phyloP scores from a whole-genome alignment of 805 yeast species.

The Saturnispora diversa region DNA sequence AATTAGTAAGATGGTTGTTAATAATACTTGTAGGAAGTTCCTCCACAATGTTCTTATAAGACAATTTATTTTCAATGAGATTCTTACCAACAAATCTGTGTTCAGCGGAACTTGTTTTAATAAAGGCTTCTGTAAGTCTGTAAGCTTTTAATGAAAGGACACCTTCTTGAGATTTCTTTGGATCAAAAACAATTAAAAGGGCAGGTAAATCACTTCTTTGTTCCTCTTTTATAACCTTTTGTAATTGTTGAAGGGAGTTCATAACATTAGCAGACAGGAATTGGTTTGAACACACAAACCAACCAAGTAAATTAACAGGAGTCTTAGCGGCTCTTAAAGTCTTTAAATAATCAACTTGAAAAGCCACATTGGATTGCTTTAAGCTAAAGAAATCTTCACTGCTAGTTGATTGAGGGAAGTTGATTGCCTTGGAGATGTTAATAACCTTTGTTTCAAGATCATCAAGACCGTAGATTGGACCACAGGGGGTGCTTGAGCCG shows the following conservation, averaged over 20 bases:
- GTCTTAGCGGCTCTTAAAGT: constrained; percentile 53
- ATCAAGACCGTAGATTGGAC: constrained; percentile 71
- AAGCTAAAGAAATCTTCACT: constrained; percentile 48
- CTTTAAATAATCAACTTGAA: constrained; percentile 59
- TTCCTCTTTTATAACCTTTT: constrained; percentile 28
- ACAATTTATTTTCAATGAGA: constrained; percentile 50
- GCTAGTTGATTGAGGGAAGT: constrained; percentile 14
- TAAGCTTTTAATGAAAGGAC: constrained; percentile 57
- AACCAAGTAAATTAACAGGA: constrained; percentile 69
- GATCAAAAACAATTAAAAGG: constrained; percentile 55
- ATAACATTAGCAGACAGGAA: constrained; percentile 58
- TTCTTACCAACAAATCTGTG: constrained; percentile 60
- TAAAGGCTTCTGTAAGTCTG: constrained; percentile 56
- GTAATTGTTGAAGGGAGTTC: constrained; percentile 62
- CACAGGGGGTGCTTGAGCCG: constrained; percentile 55
- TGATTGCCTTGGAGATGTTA: constrained; percentile 40
- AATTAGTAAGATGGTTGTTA: constrained; percentile 55
- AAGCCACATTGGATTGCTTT: constrained; percentile 50
- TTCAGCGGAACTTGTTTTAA: constrained; percentile 40
- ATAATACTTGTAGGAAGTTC: constrained; percentile 61
- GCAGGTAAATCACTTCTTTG: constrained; percentile 33
- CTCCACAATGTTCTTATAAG: constrained; percentile 58
- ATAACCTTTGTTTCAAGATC: constrained; percentile 35
- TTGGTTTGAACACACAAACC: constrained; percentile 66
- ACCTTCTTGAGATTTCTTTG: constrained; percentile 57